Evolutionary conservation across 306 rosid genomes (phyloP), one percentile per base, ranked within the genome.

Genomic region (Coriaria nepalensis): DNA sequence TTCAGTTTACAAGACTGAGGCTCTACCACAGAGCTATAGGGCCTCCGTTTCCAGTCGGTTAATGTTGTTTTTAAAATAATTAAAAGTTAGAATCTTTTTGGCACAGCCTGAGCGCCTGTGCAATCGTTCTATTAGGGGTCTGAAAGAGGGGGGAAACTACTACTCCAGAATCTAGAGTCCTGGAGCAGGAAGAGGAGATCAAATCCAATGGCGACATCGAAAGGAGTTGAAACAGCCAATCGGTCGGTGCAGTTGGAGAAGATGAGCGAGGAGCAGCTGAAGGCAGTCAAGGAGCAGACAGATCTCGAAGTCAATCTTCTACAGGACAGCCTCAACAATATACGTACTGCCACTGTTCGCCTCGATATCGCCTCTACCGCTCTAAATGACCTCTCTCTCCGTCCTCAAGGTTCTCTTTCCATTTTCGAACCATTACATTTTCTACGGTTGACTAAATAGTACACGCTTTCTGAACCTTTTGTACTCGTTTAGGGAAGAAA

Each of bases 291-390:
- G 43, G 97, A 90, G 55, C 94, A 90, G 45, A 42, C 78, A 0
- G 97, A 90, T 75, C 48, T 84, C 9, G 95, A 90, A 41, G 84
- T 84, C 8, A 84, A 90, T 53, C 82, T 90, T 33, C 95, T 90
- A 2, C 87, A 84, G 45, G 95, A 84, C 11, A 78, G 84, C 34
- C 95, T 90, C 71, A 59, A 63, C 57, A 90, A 90, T 56, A 85
- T 90, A 55, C 94, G 95, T 69, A 67, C 85, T 35, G 95, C 97
- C 63, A 79, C 95, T 43, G 33, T 78, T 12, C 93, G 97, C 13
- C 95, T 90, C 54, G 95, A 90, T 58, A 49, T 68, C 33, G 95
- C 95, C 10, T 66, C 92, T 48, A 10, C 80, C 49, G 94, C 95
- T 6, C 94, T 90, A 57, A 50, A 74, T 40, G 92, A 90, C 40